phyloP scores from a whole-genome alignment of 306 rosid species.

The Vicia faba region DNA sequence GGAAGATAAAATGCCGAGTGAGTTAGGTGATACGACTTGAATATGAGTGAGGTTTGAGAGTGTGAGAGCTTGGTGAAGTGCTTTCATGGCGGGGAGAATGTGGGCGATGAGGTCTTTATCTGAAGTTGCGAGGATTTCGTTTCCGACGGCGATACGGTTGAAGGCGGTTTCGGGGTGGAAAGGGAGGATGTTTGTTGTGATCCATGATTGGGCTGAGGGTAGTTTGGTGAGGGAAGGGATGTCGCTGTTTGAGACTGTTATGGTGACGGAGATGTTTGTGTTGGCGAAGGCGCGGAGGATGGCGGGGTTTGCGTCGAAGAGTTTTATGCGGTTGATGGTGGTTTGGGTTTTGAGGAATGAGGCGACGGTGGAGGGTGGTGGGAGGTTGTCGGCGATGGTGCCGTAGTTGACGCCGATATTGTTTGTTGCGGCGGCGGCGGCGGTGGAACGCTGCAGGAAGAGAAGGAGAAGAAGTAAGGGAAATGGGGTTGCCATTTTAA shows the following conservation, averaged over 20 bases:
- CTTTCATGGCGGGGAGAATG: conserved; percentile 70
- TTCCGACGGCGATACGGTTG: conserved; percentile 73
- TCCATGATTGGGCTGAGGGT: conserved; percentile 66
- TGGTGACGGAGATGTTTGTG: conserved; percentile 63
- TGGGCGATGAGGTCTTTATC: conserved; percentile 73
- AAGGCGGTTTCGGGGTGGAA: conserved; percentile 58
- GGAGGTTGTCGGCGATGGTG: conserved; percentile 79
- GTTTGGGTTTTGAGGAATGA: conserved; percentile 75
- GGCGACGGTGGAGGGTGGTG: conserved; percentile 62
- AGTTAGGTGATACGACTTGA: conserved; percentile 72
- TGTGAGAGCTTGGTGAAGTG: conserved; percentile 54
- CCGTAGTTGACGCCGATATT: conserved; percentile 90
- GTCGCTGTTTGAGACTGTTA: conserved; percentile 64
- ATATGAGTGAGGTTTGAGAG: conserved; percentile 54
- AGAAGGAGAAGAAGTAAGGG: not conserved
- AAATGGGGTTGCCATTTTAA: conserved; percentile 41
- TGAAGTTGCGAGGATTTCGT: conserved; percentile 84
- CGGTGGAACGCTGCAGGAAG: conserved; percentile 14
- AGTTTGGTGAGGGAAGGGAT: conserved; percentile 62
- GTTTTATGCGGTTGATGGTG: conserved; percentile 64
- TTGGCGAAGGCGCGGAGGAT: conserved; percentile 66
- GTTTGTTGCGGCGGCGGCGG: conserved; percentile 10
- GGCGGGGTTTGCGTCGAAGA: conserved; percentile 72
- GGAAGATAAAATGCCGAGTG: conserved; percentile 66
- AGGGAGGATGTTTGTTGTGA: conserved; percentile 60